A percentile compares a stretch with the other conserved stretches of the same genome.
phyloP scores from a whole-genome alignment of 345 rosid species.

The Eucalyptus guilfoylei region DNA sequence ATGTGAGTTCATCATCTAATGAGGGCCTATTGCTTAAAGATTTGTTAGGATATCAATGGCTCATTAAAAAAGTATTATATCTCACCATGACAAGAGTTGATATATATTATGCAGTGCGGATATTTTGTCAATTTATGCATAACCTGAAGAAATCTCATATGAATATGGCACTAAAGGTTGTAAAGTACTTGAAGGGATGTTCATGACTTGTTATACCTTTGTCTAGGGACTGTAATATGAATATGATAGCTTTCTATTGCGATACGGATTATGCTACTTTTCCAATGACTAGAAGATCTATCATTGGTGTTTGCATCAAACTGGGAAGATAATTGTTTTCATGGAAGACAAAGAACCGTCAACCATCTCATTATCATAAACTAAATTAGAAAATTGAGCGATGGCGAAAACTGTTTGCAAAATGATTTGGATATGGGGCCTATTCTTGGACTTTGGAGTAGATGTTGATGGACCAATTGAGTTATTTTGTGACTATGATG shows the following conservation, averaged over 20 bases:
- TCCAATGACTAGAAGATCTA: neutral
- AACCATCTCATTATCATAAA: too few relatives aligned
- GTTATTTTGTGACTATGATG: neutral
- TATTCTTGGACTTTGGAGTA: neutral
- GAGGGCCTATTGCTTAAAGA: neutral
- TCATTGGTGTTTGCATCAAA: neutral
- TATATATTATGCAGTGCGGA: neutral
- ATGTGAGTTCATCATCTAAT: neutral
- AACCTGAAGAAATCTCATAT: neutral
- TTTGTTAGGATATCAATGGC: neutral
- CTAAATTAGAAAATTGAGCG: neutral
- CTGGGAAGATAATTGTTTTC: neutral
- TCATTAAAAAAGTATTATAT: too few relatives aligned
- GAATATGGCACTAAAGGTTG: neutral
- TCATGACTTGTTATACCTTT: neutral
- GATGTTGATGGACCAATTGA: neutral
- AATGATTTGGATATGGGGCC: neutral
- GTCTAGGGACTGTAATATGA: neutral
- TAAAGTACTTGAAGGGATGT: neutral
- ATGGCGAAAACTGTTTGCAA: fast-evolving
- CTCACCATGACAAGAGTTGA: neutral
- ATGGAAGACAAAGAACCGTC: neutral
- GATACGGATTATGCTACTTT: neutral
- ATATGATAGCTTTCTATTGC: too few relatives aligned
- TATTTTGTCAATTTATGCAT: too few relatives aligned